Evolutionary conservation across 306 rosid species (phyloP).

Genomic region (Quercus gilva): DNA sequence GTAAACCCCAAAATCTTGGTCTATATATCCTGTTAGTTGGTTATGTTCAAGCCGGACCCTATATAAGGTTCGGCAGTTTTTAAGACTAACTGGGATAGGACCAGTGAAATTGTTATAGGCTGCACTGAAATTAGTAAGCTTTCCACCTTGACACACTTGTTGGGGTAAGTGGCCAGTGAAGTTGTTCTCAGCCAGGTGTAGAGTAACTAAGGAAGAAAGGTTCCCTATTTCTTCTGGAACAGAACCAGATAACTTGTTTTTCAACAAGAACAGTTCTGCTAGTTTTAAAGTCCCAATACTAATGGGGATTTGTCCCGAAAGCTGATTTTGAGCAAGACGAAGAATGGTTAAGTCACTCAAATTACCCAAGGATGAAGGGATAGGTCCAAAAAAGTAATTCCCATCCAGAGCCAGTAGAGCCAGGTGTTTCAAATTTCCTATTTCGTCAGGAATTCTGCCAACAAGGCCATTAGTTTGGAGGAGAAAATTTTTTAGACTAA

Average conservation of each 20-base stretch:
- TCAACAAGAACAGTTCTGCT: constrained; percentile 28
- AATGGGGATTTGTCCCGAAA: constrained; percentile 44
- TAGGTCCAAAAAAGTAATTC: constrained; percentile 38
- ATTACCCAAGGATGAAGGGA: constrained; percentile 49
- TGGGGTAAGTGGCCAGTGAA: constrained; percentile 56
- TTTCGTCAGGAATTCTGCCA: constrained; percentile 48
- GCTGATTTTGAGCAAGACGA: constrained; percentile 30
- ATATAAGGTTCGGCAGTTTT: constrained; percentile 37
- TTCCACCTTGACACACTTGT: constrained; percentile 44
- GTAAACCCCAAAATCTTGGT: constrained; percentile 50
- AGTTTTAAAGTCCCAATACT: constrained; percentile 42
- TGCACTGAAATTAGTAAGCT: constrained; percentile 49
- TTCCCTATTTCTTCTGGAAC: constrained; percentile 56
- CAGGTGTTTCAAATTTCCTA: constrained; percentile 45
- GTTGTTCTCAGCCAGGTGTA: constrained; percentile 57
- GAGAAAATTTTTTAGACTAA: constrained; percentile 35
- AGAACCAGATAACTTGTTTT: constrained; percentile 35
- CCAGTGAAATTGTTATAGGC: constrained; percentile 48
- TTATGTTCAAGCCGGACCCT: constrained; percentile 50
- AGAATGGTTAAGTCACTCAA: constrained; percentile 38
- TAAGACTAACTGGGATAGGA: constrained; percentile 44
- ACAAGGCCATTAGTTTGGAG: constrained; percentile 38
- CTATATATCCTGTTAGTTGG: constrained; percentile 34
- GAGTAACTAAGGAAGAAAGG: constrained; percentile 37
- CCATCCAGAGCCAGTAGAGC: constrained; percentile 38